Base-by-base conservation (phyloP, 495 filamentous ascomycete genomes). In the Penicillium cataractarum region DNA sequence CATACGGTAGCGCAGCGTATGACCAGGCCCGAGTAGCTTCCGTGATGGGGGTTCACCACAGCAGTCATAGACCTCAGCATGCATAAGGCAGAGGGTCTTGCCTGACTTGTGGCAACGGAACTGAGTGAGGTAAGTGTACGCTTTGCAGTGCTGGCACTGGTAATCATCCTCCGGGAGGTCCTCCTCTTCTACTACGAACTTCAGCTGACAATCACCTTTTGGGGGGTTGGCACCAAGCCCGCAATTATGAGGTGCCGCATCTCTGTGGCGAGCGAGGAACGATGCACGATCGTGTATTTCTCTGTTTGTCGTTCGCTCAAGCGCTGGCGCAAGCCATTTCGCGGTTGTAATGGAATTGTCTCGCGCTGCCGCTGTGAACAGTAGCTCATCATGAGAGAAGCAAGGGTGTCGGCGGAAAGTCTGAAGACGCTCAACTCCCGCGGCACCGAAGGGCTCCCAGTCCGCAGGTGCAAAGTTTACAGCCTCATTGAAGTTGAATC, bases 401-500 rank as follows among this genome's bases (percentile, higher is more conserved):
- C 94, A 97, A 0, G 95, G 93, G 65, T 96, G 92, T 40, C 92
- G 85, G 60, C 95, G 87, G 76, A 97, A 99, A 22, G 86, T 85
- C 67, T 95, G 91, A 29, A 98, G 83, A 55, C 94, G 85, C 66
- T 93, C 86, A 5, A 97, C 93, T 21, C 94, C 93, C 42, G 85
- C 81, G 62, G 94, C 90, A 6, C 95, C 95, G 78, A 86, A 95
- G 0, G 92, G 93, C 71, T 98, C 95, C 95, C 95, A 99, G 71
- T 98, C 95, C n/a, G 78, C 80, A 12, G 95, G 95, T 3, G 95
- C 96, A 75, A 99, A 98, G 72, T 99, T 99, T 60, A 99, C 95
- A 2, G 95, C 95, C 72, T 99, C 95, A 62, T 99, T 99, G 79
- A 98, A 97, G 71, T 99, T 99, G 83, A 99, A 99, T 8, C 90